A percentile compares a stretch with the other conserved stretches of the same genome.
phyloP scores from a whole-genome alignment of 2,329 filamentous ascomycete genomes.

The Fusarium nodosum region DNA sequence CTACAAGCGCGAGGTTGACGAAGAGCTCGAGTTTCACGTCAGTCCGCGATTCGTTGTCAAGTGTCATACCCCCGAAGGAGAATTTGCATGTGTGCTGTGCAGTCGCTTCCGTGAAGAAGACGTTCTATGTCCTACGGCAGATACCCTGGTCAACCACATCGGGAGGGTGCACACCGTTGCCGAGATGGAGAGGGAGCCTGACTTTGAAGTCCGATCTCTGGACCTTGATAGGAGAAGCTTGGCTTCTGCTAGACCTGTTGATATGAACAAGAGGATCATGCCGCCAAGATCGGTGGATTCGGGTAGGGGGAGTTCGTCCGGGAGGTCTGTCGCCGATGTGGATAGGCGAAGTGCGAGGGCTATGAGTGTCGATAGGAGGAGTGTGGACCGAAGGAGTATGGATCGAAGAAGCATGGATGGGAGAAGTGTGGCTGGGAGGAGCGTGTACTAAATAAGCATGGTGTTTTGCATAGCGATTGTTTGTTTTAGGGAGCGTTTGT shows the following conservation, averaged over 20 bases:
- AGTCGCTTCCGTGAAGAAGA: slow-evolving; percentile 41
- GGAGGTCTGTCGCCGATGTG: not conserved
- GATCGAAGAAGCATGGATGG: slow-evolving; percentile 7
- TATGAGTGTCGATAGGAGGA: slow-evolving; percentile 30
- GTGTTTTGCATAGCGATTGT: slow-evolving; percentile 27
- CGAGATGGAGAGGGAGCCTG: slow-evolving; percentile 44
- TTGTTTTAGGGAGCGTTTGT: not conserved
- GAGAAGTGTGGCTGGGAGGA: not conserved
- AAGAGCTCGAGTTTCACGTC: slow-evolving; percentile 44
- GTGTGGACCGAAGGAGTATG: slow-evolving; percentile 13
- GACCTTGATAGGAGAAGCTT: slow-evolving; percentile 24
- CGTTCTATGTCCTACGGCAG: slow-evolving; percentile 37
- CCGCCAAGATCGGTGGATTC: slow-evolving; percentile 10
- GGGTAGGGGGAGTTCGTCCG: slow-evolving; percentile 6
- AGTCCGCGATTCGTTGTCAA: slow-evolving; percentile 46
- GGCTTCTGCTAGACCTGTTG: slow-evolving; percentile 2
- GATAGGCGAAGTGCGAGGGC: slow-evolving; percentile 17
- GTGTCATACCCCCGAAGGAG: slow-evolving; percentile 44
- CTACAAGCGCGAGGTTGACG: slow-evolving; percentile 41
- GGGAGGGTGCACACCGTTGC: slow-evolving; percentile 34
- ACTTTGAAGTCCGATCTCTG: slow-evolving; percentile 36
- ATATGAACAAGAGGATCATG: slow-evolving; percentile 26
- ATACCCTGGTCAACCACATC: slow-evolving; percentile 41
- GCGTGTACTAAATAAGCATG: not conserved
- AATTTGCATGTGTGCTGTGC: slow-evolving; percentile 46